These are phyloP conservation scores for Straminergon stramineum DNA, from an alignment of 225 moss, liverwort and hornwort genomes.

Conservation along the genomic window DNA sequence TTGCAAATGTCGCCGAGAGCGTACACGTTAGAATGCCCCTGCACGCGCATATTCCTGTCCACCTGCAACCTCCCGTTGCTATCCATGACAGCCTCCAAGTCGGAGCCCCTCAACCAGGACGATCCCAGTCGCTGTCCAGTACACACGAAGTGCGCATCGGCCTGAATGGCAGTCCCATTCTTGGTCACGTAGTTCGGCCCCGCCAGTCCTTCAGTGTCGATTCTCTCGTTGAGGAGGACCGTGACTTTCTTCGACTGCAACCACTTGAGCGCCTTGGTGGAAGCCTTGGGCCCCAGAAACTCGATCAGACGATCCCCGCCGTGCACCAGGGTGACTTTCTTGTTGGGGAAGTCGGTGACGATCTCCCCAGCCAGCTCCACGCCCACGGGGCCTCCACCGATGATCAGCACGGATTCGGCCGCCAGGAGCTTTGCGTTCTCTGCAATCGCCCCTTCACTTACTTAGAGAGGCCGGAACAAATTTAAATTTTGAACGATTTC, in stretches of 20 bases:
- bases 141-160: conserved; percentile 58
- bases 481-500: not conserved
- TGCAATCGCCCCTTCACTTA: not conserved
- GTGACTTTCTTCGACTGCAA: conserved; percentile 57
- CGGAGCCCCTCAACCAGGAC: conserved; percentile 47
- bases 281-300: conserved; percentile 66
- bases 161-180: conserved; percentile 43
- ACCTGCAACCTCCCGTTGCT: conserved; percentile 45
- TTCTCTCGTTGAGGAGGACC: conserved; percentile 48
- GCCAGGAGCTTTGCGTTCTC: conserved; percentile 51
- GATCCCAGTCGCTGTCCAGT: conserved; percentile 48
- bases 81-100: conserved; percentile 20
- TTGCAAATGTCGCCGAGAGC: conserved; percentile 67
- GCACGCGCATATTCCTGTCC: conserved; percentile 36
- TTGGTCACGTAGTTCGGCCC: conserved; percentile 49
- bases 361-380: conserved; percentile 82
- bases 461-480: not conserved
- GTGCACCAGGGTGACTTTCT: conserved; percentile 59
- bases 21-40: conserved; percentile 35
- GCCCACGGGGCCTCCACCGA: conserved; percentile 82
- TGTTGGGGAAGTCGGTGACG: conserved; percentile 68
- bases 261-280: conserved; percentile 65
- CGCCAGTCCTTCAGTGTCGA: conserved; percentile 19
- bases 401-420: conserved; percentile 61
- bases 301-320: conserved; percentile 48